Evolutionary conservation across 306 rosid genomes (phyloP).

Genomic region (Lathyrus aphaca): DNA sequence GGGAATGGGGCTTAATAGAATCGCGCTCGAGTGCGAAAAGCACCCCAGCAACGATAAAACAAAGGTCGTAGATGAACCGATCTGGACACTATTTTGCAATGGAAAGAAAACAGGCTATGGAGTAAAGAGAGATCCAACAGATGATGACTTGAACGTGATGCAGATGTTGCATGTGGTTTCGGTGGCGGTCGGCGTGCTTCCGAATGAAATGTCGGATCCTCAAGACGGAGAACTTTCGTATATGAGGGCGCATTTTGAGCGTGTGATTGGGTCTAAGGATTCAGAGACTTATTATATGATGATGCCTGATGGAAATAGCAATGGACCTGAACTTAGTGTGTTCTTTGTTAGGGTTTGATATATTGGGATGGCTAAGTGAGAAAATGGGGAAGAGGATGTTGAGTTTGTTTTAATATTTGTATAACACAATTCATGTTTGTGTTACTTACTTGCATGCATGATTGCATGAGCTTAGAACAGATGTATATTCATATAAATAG

Average conservation of each 20-base stretch:
- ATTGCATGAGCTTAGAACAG: background rate
- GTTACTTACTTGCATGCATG: slow-evolving; percentile 6
- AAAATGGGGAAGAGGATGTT: slow-evolving; percentile 9
- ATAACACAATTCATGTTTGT: background rate
- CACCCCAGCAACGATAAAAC: slow-evolving; percentile 47
- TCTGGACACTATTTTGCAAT: slow-evolving; percentile 75
- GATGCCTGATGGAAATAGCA: slow-evolving; percentile 67
- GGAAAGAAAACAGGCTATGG: slow-evolving; percentile 85
- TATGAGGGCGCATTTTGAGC: slow-evolving; percentile 74
- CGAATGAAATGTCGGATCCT: slow-evolving; percentile 46
- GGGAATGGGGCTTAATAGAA: slow-evolving; percentile 67
- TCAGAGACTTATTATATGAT: slow-evolving; percentile 84
- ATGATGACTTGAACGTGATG: slow-evolving; percentile 72
- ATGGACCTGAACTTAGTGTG: slow-evolving; percentile 69
- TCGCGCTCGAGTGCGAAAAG: slow-evolving; percentile 84
- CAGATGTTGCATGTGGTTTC: slow-evolving; percentile 68
- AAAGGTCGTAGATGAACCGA: slow-evolving; percentile 67
- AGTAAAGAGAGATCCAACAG: slow-evolving; percentile 68
- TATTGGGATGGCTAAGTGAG: background rate
- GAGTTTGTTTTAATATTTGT: slow-evolving; percentile 5
- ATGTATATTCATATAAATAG: slow-evolving; percentile 3
- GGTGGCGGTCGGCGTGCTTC: slow-evolving; percentile 79
- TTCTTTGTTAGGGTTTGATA: slow-evolving; percentile 73
- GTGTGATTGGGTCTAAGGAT: slow-evolving; percentile 79
- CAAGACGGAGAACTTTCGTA: slow-evolving; percentile 69